phyloP scores from a whole-genome alignment of 768 basidiomycete genomes.

The Amanita inopinata region DNA sequence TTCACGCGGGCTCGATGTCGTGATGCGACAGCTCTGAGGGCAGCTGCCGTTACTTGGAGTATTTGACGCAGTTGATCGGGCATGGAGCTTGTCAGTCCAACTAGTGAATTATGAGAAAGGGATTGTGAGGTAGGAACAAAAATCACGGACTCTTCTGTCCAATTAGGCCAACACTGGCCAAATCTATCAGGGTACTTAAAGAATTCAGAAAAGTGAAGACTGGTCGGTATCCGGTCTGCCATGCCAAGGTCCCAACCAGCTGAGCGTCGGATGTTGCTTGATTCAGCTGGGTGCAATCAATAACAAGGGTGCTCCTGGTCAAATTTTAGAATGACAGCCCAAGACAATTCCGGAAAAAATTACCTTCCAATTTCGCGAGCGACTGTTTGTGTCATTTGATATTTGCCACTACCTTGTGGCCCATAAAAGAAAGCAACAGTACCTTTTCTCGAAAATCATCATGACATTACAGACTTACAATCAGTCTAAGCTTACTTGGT shows the following conservation, averaged over 20 bases:
- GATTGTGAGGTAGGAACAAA: background rate
- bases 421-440: conserved; percentile 75
- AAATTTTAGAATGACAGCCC: background rate
- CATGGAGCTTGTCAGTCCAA: conserved; percentile 73
- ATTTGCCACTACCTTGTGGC: conserved; percentile 78
- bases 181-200: conserved; percentile 73
- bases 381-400: conserved; percentile 42
- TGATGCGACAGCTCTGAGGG: conserved; percentile 54
- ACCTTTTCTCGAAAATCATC: conserved; percentile 26
- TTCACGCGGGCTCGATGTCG: conserved; percentile 37
- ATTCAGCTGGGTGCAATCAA: conserved; percentile 74
- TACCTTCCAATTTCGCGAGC: conserved; percentile 47
- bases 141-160: conserved; percentile 72
- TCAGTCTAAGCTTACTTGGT: conserved; percentile 42
- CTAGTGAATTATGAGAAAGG: conserved; percentile 27
- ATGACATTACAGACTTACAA: background rate
- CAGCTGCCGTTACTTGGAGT: conserved; percentile 65
- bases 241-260: conserved; percentile 61
- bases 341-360: conserved; percentile 9
- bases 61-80: conserved; percentile 79
- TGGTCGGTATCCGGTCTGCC: conserved; percentile 84
- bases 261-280: conserved; percentile 60
- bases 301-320: conserved; percentile 58
- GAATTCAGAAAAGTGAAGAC: conserved; percentile 81
- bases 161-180: conserved; percentile 90